These are phyloP conservation scores for Cryptosporidium canis DNA, from an alignment of 169 alveolate genomes.

Conservation along the genomic window DNA sequence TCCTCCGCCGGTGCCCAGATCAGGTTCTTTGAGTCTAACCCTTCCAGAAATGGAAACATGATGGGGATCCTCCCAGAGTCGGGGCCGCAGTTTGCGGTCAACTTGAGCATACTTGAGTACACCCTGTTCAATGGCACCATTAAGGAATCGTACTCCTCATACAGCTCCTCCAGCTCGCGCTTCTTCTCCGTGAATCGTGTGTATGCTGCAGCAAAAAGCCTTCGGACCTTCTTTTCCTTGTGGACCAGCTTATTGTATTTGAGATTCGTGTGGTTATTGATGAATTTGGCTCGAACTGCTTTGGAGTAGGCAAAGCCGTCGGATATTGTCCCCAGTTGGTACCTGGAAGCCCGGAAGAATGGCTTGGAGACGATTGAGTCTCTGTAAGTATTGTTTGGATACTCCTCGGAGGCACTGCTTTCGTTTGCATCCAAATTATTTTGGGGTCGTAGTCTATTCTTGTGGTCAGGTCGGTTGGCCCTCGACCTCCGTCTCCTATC, in stretches of 20 bases:
- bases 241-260: not conserved
- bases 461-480: not conserved
- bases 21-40: not conserved
- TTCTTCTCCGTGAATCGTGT: not conserved
- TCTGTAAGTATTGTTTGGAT: not conserved
- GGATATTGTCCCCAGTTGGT: not conserved
- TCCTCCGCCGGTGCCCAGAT: constrained; percentile 67
- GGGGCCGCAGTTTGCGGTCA: not conserved
- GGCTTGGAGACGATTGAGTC: constrained; percentile 10
- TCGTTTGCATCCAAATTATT: not conserved
- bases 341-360: constrained; percentile 21
- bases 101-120: not conserved
- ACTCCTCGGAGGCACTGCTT: not conserved
- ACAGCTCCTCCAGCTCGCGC: not conserved
- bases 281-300: not conserved
- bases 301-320: not conserved
- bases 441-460: not conserved
- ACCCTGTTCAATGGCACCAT: constrained; percentile 41
- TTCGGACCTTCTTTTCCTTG: not conserved
- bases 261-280: not conserved
- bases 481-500: not conserved
- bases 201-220: not conserved
- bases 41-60: constrained; percentile 61
- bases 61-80: constrained; percentile 9
- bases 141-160: constrained; percentile 10